Conservation (phyloP, 169 alveolate species). For the Cryptosporidium ubiquitum region DNA sequence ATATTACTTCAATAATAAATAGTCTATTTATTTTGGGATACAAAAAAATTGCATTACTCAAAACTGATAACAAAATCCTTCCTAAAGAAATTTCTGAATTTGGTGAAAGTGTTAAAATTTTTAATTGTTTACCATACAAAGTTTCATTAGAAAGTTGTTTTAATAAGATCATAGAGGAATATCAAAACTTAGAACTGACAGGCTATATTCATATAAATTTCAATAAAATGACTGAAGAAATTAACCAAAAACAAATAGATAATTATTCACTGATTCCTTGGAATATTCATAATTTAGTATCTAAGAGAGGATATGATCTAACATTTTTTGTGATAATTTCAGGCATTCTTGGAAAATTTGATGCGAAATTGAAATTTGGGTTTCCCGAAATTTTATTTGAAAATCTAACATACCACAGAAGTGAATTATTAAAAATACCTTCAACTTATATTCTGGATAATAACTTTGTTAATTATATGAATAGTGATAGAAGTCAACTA, state of each 20-base stretch:
- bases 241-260: not conserved
- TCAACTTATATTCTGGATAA: slow-evolving; percentile 14
- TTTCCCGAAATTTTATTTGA: slow-evolving; percentile 7
- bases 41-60: slow-evolving; percentile 10
- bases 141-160: not conserved
- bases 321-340: slow-evolving; percentile 35
- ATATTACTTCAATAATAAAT: slow-evolving; percentile 3
- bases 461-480: not conserved
- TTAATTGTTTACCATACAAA: not conserved
- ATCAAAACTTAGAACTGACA: not conserved
- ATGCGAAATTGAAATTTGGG: not conserved
- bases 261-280: slow-evolving; percentile 1
- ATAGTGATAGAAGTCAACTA: not conserved
- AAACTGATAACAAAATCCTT: not conserved
- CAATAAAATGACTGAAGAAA: not conserved
- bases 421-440: slow-evolving; percentile 7
- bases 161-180: slow-evolving; percentile 7
- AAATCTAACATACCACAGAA: slow-evolving; percentile 17
- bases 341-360: not conserved
- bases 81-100: not conserved
- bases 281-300: slow-evolving; percentile 22
- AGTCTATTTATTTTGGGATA: slow-evolving; percentile 41
- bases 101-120: not conserved
- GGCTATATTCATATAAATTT: slow-evolving; percentile 39
- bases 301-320: not conserved